Evolutionary conservation across 2,329 filamentous ascomycete genomes (phyloP), one percentile per base, ranked within the genome.

Genomic region (Furcasterigmium sp.): DNA sequence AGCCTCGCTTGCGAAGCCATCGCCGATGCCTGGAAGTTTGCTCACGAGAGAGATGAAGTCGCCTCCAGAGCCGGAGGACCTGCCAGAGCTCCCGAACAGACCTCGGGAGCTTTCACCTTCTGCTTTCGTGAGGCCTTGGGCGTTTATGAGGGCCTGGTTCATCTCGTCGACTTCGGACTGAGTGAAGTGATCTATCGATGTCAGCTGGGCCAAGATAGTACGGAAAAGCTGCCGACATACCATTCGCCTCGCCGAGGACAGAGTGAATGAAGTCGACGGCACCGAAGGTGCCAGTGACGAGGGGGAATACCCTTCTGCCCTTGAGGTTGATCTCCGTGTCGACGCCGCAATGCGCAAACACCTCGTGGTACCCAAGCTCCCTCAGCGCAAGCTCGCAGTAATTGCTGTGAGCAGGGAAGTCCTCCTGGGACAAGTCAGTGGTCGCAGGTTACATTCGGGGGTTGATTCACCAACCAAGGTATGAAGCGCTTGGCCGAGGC

Each of bases 221-320:
- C 26, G 93, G 82, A 59, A 91, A 87, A 14, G 85, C 87, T 59
- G 91, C 87, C 56, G 91, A 88, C 58, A 91, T 85, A 56, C 91
- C 87, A 19, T 41, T 50, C 25, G 87, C 87, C 60, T 91, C 87
- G 45, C 85, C 78, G 39, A 81, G 65, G 23, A 88, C 86, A 2
- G 85, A 90, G 61, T 93, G 87, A 51, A 91, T 69, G 59, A 93
- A 93, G 60, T 91, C 87, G 3, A 91, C 87, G 51, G 81, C 87
- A 32, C 87, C 87, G 63, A 93, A 93, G 0, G 76, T 80, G 10
- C 81, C 80, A 2, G 87, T 91, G 18, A 89, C 82, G 2, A 91
- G 68, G 5, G 87, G 87, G 52, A 75, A 91, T 8, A 89, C 74
- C n/a, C 69, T 73, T 48, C 79, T 80, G 37, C 85, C 85, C 34